Evolutionary conservation across 1,284 basidiomycete species (phyloP).

Genomic region (Schizophyllum commune): DNA sequence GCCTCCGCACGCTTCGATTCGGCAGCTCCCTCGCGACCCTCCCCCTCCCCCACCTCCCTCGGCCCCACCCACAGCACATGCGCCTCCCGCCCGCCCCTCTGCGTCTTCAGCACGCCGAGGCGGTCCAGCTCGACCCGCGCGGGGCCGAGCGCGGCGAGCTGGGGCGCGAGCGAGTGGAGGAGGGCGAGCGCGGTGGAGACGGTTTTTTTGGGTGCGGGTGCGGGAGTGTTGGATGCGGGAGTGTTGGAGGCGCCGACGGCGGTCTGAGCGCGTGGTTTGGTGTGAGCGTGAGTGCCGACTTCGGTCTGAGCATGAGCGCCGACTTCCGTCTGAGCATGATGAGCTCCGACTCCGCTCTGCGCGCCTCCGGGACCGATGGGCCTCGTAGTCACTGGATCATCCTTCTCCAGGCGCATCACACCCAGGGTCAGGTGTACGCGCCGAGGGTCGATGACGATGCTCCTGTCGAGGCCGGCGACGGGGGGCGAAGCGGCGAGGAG

Average conservation of each 20-base stretch:
- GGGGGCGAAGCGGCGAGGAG: not conserved
- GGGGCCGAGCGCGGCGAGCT: conserved; percentile 28
- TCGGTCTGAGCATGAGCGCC: too few species aligned
- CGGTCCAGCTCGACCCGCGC: conserved; percentile 38
- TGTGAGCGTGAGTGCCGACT: too few species aligned
- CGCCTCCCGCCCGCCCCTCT: conserved; percentile 31
- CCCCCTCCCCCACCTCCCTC: not conserved
- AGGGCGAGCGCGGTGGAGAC: conserved; percentile 39
- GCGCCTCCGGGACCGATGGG: too few species aligned
- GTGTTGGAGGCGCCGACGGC: too few species aligned
- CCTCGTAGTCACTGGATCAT: not conserved
- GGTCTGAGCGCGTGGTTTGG: too few species aligned
- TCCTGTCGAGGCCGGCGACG: conserved; percentile 49
- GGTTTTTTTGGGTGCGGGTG: conserved; percentile 22
- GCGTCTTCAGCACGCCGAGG: conserved; percentile 45
- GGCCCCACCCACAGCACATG: conserved; percentile 56
- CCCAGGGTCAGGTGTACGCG: conserved; percentile 65
- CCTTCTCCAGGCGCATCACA: conserved; percentile 46
- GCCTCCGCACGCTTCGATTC: conserved; percentile 12
- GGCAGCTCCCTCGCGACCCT: conserved; percentile 6
- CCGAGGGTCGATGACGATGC: conserved; percentile 52
- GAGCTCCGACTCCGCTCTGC: too few species aligned
- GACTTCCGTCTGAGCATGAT: too few species aligned
- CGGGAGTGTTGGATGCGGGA: not conserved
- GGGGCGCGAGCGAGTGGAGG: conserved; percentile 38